Percentiles rank a stretch among this genome's conserved stretches.
Conservation (phyloP, 768 basidiomycete genomes). For the Amanita jacksonii region DNA sequence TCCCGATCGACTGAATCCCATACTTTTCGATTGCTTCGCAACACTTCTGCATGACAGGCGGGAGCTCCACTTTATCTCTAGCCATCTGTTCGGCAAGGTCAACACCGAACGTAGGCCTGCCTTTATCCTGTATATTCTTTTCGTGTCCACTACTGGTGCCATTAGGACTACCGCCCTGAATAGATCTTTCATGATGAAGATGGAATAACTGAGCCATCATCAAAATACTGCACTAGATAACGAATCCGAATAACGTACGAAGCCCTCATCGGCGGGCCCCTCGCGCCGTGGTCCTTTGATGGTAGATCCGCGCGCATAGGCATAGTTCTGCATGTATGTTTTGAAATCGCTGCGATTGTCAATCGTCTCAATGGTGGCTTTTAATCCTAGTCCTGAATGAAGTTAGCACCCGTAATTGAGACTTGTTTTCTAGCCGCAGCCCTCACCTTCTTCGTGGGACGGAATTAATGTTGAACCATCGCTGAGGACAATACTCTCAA, state of each 20-base stretch:
- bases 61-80: conserved; percentile 87
- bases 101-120: conserved; percentile 84
- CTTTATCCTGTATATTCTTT: conserved; percentile 41
- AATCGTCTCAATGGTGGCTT: conserved; percentile 81
- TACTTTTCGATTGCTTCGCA: conserved; percentile 87
- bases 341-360: conserved; percentile 95
- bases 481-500: conserved; percentile 81
- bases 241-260: conserved; percentile 41
- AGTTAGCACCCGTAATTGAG: not conserved
- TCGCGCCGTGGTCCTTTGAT: conserved; percentile 75
- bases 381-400: conserved; percentile 55
- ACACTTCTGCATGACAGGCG: conserved; percentile 80
- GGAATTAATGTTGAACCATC: conserved; percentile 82
- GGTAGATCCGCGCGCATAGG: conserved; percentile 70
- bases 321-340: conserved; percentile 95
- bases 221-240: conserved; percentile 4
- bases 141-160: conserved; percentile 15
- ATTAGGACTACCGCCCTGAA: conserved; percentile 13
- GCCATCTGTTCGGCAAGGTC: conserved; percentile 89
- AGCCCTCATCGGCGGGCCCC: conserved; percentile 86
- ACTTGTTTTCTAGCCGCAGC: conserved; percentile 1
- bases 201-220: conserved; percentile 33
- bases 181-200: conserved; percentile 20
- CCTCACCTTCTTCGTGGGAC: conserved; percentile 63
- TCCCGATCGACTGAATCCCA: conserved; percentile 76